Evolutionary conservation across 768 basidiomycete species (phyloP).

Genomic region (Phallus indusiatus): DNA sequence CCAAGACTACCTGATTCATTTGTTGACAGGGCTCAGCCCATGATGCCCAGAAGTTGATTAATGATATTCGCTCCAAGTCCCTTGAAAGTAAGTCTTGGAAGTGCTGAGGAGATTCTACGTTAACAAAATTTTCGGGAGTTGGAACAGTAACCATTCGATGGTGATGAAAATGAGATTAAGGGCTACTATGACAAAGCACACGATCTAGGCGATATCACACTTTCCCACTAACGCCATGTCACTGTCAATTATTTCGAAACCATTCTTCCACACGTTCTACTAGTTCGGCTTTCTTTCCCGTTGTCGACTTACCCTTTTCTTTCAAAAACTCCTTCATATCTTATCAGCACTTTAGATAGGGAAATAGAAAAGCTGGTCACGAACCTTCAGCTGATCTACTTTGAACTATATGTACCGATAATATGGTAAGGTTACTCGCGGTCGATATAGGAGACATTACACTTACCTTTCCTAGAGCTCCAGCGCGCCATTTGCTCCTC

Average conservation of each 20-base stretch:
- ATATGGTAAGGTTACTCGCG: background rate
- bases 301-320: conserved; percentile 46
- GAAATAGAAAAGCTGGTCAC: conserved; percentile 11
- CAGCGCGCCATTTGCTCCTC: conserved; percentile 51
- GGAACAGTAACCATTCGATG: conserved; percentile 5
- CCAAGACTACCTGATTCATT: conserved; percentile 73
- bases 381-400: conserved; percentile 71
- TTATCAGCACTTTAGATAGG: conserved; percentile 6
- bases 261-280: conserved; percentile 57
- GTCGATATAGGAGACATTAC: background rate
- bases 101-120: conserved; percentile 52
- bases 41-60: conserved; percentile 90
- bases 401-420: conserved; percentile 41
- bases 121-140: conserved; percentile 29
- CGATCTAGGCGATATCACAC: conserved; percentile 1
- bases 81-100: conserved; percentile 65
- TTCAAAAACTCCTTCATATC: conserved; percentile 57
- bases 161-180: conserved; percentile 15
- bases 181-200: conserved; percentile 1
- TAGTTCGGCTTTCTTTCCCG: conserved; percentile 69
- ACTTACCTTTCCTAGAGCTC: conserved; percentile 56
- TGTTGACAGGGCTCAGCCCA: conserved; percentile 88
- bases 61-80: conserved; percentile 73
- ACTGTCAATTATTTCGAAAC: conserved; percentile 31
- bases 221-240: background rate